phyloP scores from a whole-genome alignment of 139 green algal genomes.

The Volvox africanus region DNA sequence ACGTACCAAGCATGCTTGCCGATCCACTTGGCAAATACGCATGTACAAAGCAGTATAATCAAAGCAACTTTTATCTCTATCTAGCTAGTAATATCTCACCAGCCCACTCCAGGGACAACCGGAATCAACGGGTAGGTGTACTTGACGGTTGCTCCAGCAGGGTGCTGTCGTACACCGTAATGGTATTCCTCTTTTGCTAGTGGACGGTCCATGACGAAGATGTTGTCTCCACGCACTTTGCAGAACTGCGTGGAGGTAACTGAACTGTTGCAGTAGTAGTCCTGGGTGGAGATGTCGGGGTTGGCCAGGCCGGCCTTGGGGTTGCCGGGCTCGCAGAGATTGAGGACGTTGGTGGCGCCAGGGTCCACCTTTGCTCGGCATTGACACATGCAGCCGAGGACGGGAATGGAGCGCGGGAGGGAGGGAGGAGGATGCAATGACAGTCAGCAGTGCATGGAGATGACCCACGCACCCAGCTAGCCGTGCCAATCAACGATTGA shows the following conservation, averaged over 20 bases:
- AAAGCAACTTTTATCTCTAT: no score
- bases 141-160: not conserved
- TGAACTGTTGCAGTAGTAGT: conserved; percentile 10
- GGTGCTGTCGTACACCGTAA: not conserved
- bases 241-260: not conserved
- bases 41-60: no score
- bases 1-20: no score
- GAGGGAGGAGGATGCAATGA: no score
- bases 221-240: conserved; percentile 3
- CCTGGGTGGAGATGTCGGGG: not conserved
- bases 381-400: no score
- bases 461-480: no score
- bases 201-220: not conserved
- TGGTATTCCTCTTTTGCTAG: not conserved
- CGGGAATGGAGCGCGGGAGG: no score
- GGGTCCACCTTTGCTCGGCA: conserved; percentile 21
- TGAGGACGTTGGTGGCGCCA: not conserved
- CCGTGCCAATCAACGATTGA: no score
- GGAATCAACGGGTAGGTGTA: conserved; percentile 24
- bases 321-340: conserved; percentile 2
- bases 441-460: no score
- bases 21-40: no score
- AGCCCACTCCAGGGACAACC: not conserved
- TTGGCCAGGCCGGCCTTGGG: not conserved
- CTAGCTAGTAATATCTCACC: no score